Evolutionary conservation across 75 land plant genomes (phyloP), one percentile per base, ranked within the genome.

Genomic region (Ceratopteris richardii): DNA sequence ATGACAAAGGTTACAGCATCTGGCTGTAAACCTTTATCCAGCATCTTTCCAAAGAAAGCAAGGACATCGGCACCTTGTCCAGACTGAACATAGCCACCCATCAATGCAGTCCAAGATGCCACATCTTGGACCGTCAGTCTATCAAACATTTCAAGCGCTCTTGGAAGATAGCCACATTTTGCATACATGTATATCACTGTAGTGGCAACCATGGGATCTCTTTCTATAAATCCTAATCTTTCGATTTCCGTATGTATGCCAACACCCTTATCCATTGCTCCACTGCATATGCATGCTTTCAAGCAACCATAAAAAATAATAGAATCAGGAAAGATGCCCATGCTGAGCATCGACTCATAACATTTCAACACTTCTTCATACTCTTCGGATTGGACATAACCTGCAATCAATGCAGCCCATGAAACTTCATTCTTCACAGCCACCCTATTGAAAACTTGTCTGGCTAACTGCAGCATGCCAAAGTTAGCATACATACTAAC

Each of bases 401-500:
- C 73, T 29, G 50, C 22, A 25, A 79, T 79, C 19, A 79, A 63
- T 17, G 52, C 62, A 26, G 55, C 74, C 81, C 73, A 79, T 1
- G 74, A 74, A 39, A 79, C 63, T 0, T 65, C 51, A 57, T 74
- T 43, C 52, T 61, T 65, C 13, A 57, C 28, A 28, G 27, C 22
- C 50, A 79, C 56, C 4, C 24, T 16, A 25, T 57, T 14, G 44
- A 79, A 79, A 1, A 77, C 33, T 18, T 36, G 53, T 1, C 29
- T 37, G 5, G 68, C 59, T 33, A 63, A 36, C 4, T 26, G 29
- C 16, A 72, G 50, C 16, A 28, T 20, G 13, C 80, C 80, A 72
- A 51, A 68, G 12, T 31, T 59, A 6, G 60, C 68, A 64, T 80
- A 80, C 79, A 71, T 67, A 31, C 71, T 66, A 36, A 75, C 54